Conservation (phyloP, 257 asterid species). For the Nicotiana benthamiana region DNA sequence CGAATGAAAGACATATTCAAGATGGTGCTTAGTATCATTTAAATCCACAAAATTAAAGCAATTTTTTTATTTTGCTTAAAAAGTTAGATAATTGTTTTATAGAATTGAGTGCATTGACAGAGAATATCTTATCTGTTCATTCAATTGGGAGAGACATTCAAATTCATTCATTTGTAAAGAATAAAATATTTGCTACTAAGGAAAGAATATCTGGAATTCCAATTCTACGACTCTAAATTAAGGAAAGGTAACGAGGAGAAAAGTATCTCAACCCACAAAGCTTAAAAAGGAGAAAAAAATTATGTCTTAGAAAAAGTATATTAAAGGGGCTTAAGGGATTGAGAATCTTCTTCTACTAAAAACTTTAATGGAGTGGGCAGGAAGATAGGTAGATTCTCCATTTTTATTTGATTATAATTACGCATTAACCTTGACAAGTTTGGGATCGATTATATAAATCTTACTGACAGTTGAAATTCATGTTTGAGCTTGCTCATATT, state of each 20-base stretch:
- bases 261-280: slow-evolving; percentile 28
- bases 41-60: slow-evolving; percentile 39
- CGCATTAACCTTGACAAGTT: no score
- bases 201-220: slow-evolving; percentile 64
- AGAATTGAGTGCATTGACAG: slow-evolving; percentile 24
- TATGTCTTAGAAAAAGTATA: slow-evolving; percentile 34
- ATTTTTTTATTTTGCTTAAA: slow-evolving; percentile 41
- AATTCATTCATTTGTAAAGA: slow-evolving; percentile 19
- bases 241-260: slow-evolving; percentile 24
- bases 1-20: slow-evolving; percentile 78
- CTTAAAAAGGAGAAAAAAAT: slow-evolving; percentile 34
- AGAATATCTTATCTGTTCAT: slow-evolving; percentile 36
- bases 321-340: slow-evolving; percentile 33
- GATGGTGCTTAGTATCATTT: slow-evolving; percentile 37
- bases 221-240: slow-evolving; percentile 56
- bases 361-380: slow-evolving; percentile 80
- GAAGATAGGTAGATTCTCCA: slow-evolving; percentile 71
- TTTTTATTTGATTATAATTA: no score
- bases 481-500: no score
- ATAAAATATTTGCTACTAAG: slow-evolving; percentile 32
- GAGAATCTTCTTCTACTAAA: slow-evolving; percentile 86
- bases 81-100: slow-evolving; percentile 63
- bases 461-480: no score
- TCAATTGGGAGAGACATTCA: no score
- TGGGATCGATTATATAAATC: no score